These are phyloP conservation scores for Beauveria bassiana DNA, from an alignment of 2,329 filamentous ascomycete species.

Conservation along the genomic window DNA sequence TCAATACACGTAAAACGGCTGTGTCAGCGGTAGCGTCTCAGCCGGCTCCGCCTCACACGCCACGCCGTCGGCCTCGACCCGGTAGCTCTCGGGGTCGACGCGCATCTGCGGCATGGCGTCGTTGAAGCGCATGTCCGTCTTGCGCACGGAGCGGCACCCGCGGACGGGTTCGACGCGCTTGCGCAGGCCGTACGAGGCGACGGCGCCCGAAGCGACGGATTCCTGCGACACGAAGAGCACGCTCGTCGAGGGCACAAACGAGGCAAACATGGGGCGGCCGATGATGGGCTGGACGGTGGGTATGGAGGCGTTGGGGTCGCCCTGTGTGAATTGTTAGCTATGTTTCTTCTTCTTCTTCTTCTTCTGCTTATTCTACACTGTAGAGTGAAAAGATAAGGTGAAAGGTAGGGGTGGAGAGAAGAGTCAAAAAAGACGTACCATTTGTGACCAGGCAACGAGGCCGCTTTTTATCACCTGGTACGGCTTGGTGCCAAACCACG, in stretches of 20 bases:
- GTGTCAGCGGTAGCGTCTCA: slow-evolving; percentile 63
- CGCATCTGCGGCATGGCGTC: slow-evolving; percentile 76
- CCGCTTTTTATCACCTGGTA: slow-evolving; percentile 77
- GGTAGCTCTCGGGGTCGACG: slow-evolving; percentile 87
- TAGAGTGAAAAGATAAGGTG: background rate
- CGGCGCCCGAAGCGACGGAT: slow-evolving; percentile 58
- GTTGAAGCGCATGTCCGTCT: slow-evolving; percentile 88
- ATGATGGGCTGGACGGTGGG: slow-evolving; percentile 83
- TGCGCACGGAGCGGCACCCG: slow-evolving; percentile 66
- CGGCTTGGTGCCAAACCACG: slow-evolving; percentile 83
- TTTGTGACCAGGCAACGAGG: slow-evolving; percentile 73
- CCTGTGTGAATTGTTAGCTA: slow-evolving; percentile 34
- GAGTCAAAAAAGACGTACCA: slow-evolving; percentile 47
- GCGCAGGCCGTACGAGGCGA: slow-evolving; percentile 64
- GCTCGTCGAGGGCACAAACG: slow-evolving; percentile 65
- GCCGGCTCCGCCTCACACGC: slow-evolving; percentile 68
- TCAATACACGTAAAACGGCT: slow-evolving; percentile 70
- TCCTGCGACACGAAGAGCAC: slow-evolving; percentile 77
- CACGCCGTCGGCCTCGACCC: slow-evolving; percentile 75
- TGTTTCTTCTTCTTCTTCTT: background rate
- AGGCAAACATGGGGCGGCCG: slow-evolving; percentile 77
- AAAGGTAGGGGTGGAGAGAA: background rate
- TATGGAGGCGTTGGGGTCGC: slow-evolving; percentile 65
- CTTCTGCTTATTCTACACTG: background rate
- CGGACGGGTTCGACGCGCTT: slow-evolving; percentile 77